Evolutionary conservation across 768 basidiomycete genomes (phyloP).

Genomic region (Trametes sanguinea): DNA sequence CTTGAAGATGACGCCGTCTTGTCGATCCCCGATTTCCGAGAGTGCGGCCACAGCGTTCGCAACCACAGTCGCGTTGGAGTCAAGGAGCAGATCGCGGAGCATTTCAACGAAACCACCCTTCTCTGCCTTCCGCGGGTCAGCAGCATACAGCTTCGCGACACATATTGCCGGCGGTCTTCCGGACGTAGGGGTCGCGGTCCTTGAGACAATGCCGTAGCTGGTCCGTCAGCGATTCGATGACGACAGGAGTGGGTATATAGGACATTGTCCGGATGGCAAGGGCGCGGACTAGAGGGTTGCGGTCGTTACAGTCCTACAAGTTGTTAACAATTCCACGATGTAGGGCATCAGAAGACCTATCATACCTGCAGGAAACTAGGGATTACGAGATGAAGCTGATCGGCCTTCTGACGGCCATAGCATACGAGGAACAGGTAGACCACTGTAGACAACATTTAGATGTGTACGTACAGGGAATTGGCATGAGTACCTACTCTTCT

Average conservation of each 20-base stretch:
- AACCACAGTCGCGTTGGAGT: constrained; percentile 94
- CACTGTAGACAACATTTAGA: constrained; percentile 53
- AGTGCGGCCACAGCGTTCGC: constrained; percentile 96
- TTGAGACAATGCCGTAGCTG: constrained; percentile 90
- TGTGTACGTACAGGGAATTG: background rate
- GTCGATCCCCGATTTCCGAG: constrained; percentile 95
- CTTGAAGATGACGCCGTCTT: constrained; percentile 91
- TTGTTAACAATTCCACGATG: constrained; percentile 22
- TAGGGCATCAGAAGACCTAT: constrained; percentile 5
- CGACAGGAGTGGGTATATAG: constrained; percentile 90
- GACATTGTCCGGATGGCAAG: constrained; percentile 99
- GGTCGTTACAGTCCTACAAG: constrained; percentile 87
- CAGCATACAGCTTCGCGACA: constrained; percentile 92
- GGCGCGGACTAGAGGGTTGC: constrained; percentile 95
- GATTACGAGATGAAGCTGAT: constrained; percentile 90
- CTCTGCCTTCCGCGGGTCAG: constrained; percentile 85
- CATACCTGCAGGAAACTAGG: constrained; percentile 85
- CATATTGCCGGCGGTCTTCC: constrained; percentile 99
- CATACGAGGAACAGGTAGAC: constrained; percentile 97
- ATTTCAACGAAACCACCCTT: constrained; percentile 88
- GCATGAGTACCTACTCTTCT: constrained; percentile 79
- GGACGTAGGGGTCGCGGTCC: constrained; percentile 95
- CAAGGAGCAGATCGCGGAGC: constrained; percentile 89
- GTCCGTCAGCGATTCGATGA: constrained; percentile 83
- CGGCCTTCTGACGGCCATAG: constrained; percentile 92